These are phyloP conservation scores for Quambalaria eucalypti DNA, from an alignment of 1,284 basidiomycete genomes.

Conservation along the genomic window DNA sequence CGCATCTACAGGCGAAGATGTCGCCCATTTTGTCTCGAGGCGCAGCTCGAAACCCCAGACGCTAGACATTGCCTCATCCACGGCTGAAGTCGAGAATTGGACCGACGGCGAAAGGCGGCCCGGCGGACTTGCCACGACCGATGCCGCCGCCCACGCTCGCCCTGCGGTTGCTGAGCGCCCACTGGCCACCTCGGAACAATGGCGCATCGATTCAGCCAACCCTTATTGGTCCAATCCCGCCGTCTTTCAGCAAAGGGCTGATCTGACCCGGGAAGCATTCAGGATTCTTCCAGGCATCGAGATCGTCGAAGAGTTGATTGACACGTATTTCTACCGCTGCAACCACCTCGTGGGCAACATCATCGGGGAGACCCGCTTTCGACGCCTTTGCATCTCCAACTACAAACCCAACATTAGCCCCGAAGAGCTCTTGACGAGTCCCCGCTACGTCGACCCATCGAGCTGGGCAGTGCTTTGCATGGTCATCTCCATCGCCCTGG, in stretches of 20 bases:
- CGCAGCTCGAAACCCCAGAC: too few relatives aligned
- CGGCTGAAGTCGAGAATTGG: background rate
- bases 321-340: conserved; percentile 6
- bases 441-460: conserved; percentile 17
- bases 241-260: conserved; percentile 13
- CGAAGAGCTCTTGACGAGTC: conserved; percentile 17
- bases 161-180: too few relatives aligned
- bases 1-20: too few relatives aligned
- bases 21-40: too few relatives aligned
- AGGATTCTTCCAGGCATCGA: conserved; percentile 8
- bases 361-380: conserved; percentile 19
- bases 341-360: conserved; percentile 25
- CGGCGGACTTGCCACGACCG: background rate
- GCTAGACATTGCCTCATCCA: too few relatives aligned
- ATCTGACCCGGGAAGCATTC: conserved; percentile 15
- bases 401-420: conserved; percentile 6
- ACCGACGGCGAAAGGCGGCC: background rate
- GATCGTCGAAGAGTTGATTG: conserved; percentile 3
- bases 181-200: background rate
- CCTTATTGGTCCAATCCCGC: conserved; percentile 9
- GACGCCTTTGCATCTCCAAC: background rate
- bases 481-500: conserved; percentile 26
- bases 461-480: conserved; percentile 23
- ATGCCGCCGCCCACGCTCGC: too few relatives aligned
- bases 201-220: conserved; percentile 3